phyloP scores from a whole-genome alignment of 495 filamentous ascomycete species.

The Rhizodiscina lignyota region DNA sequence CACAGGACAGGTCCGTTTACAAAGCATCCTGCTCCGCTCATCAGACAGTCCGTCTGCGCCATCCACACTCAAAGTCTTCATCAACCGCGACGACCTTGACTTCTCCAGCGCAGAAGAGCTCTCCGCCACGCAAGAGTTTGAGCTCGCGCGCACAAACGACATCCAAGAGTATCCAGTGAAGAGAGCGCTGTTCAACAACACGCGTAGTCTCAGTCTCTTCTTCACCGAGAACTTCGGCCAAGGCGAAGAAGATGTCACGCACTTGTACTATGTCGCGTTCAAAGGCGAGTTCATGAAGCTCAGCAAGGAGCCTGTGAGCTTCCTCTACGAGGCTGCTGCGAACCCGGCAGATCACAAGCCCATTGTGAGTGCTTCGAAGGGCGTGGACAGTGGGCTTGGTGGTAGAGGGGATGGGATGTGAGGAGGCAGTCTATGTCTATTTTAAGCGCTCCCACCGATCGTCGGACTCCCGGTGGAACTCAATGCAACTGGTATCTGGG shows the following conservation, averaged over 20 bases:
- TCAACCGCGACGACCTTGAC: slow-evolving; percentile 76
- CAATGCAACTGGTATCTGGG: too few species aligned
- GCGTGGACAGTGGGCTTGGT: slow-evolving; percentile 30
- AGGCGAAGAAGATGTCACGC: slow-evolving; percentile 56
- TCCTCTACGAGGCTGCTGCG: slow-evolving; percentile 84
- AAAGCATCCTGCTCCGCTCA: slow-evolving; percentile 71
- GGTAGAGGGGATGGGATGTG: slow-evolving; percentile 13
- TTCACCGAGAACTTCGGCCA: slow-evolving; percentile 52
- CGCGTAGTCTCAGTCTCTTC: slow-evolving; percentile 62
- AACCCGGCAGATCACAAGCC: slow-evolving; percentile 69
- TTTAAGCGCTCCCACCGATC: too few species aligned
- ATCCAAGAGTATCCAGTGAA: slow-evolving; percentile 74
- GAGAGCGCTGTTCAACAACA: slow-evolving; percentile 74
- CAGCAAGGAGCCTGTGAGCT: slow-evolving; percentile 64
- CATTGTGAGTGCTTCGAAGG: slow-evolving; percentile 21
- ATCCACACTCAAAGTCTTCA: slow-evolving; percentile 62
- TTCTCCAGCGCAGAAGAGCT: slow-evolving; percentile 58
- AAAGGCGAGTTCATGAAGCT: slow-evolving; percentile 82
- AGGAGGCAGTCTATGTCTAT: too few species aligned
- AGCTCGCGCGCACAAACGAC: slow-evolving; percentile 61
- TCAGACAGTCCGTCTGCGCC: slow-evolving; percentile 57
- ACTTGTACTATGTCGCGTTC: slow-evolving; percentile 74
- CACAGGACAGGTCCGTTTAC: slow-evolving; percentile 80
- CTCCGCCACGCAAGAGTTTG: slow-evolving; percentile 55
- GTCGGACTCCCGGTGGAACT: too few species aligned